Percentiles rank a stretch among this genome's conserved stretches.
phyloP scores from a whole-genome alignment of 495 filamentous ascomycete species.

The Pyronema omphalodes region DNA sequence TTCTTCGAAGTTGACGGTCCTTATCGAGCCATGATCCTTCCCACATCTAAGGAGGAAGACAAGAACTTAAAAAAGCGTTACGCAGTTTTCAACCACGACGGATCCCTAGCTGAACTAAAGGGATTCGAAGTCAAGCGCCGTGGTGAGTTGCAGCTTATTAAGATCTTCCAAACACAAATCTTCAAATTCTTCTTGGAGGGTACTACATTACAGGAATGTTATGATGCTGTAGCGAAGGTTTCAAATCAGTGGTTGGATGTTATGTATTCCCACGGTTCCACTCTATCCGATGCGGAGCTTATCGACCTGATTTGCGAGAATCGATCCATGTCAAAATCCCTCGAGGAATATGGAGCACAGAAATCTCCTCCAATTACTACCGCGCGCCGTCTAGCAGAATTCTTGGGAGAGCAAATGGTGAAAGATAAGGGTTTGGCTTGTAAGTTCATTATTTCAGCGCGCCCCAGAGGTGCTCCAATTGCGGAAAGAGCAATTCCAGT shows the following conservation, averaged over 20 bases:
- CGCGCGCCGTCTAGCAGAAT: conserved; percentile 86
- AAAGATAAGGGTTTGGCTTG: conserved; percentile 98
- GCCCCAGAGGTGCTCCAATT: conserved; percentile 72
- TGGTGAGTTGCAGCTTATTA: conserved; percentile 97
- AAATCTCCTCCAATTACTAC: conserved; percentile 98
- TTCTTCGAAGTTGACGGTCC: conserved; percentile 99
- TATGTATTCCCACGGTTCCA: conserved; percentile 64
- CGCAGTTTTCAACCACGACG: conserved; percentile 96
- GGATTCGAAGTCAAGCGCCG: conserved; percentile 95
- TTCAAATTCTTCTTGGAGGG: conserved; percentile 99
- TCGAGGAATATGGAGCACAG: conserved; percentile 86
- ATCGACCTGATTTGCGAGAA: conserved; percentile 99
- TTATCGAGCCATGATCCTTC: conserved; percentile 92
- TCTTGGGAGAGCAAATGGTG: conserved; percentile 93
- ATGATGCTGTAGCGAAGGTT: conserved; percentile 80
- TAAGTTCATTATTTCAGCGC: conserved; percentile 93
- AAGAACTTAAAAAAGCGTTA: conserved; percentile 99
- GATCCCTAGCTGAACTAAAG: conserved; percentile 88
- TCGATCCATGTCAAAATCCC: conserved; percentile 86
- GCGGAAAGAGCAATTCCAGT: conserved; percentile 89
- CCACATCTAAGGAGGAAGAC: conserved; percentile 94
- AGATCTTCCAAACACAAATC: conserved; percentile 97
- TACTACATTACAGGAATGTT: conserved; percentile 66
- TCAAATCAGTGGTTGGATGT: conserved; percentile 95
- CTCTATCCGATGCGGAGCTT: conserved; percentile 84